Evolutionary conservation across 768 basidiomycete species (phyloP), one percentile per base, ranked within the genome.

Genomic region (Russula lepida): DNA sequence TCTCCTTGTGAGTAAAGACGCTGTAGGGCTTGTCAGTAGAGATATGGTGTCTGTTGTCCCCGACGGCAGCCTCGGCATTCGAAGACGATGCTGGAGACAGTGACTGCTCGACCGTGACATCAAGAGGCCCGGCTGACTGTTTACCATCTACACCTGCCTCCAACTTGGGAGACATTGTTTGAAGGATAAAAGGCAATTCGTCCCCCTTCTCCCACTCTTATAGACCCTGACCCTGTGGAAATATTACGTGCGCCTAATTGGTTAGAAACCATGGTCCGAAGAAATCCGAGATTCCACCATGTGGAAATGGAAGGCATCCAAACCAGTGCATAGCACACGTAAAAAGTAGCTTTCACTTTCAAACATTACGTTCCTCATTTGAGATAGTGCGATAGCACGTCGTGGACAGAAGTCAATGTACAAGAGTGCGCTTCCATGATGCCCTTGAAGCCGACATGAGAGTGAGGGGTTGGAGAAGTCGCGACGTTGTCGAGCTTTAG

Each of bases 401-500:
- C 60, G 21, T 67, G 70, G 37, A 68, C 68, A 33, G 66, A 63
- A 27, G 68, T 69, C 37, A 68, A 59, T 6, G 60, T 66, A 25
- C 55, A 66, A n/a, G 68, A 72, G 66, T 70, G 71, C 13, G 66
- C 58, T 21, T 54, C 58, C 48, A 73, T 66, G 39, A 74, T 65
- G 28, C 59, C 56, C 19, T 61, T 64, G 58, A 76, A 75, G 17
- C 70, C 65, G n/a, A 73, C 33, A n/a, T 65, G 39, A 28, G 56
- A 68, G 9, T 54, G 27, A 6, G 69, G 54, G n/a, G 70, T 67
- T 27, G 67, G 65, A 9, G 72, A 66, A 28, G 74, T 75, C 28
- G 81, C 77, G 46, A 84, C 65, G 58, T 88, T 88, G 67, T 89
- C 84, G 17, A 68, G 69, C 60, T 79, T 78, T 25, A 89, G 73